These are phyloP conservation scores for Trichosporon faecale DNA, from an alignment of 1,284 basidiomycete species.

Conservation along the genomic window DNA sequence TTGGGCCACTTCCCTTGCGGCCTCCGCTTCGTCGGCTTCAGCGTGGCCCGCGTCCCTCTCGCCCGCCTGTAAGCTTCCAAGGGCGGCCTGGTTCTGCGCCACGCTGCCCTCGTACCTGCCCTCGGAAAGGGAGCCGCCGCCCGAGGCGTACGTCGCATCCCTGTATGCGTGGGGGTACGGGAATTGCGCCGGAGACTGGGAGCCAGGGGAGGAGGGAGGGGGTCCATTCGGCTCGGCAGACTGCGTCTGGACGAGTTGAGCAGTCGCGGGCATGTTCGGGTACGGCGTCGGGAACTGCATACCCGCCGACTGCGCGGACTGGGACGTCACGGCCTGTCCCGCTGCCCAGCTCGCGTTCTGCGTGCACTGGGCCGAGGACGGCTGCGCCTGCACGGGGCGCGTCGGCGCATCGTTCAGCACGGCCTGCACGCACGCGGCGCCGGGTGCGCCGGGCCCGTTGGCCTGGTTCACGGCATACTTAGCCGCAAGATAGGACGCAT, in stretches of 20 bases:
- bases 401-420: background rate
- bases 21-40: background rate
- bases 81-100: background rate
- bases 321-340: background rate
- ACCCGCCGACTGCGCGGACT: background rate
- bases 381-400: background rate
- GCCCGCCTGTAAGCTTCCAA: background rate
- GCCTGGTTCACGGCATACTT: conserved; percentile 1
- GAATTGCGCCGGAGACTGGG: background rate
- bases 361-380: background rate
- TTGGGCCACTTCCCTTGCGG: background rate
- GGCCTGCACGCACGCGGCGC: background rate
- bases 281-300: background rate
- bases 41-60: background rate
- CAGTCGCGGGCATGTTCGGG: background rate
- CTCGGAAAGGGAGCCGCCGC: background rate
- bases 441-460: background rate
- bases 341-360: background rate
- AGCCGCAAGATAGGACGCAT: background rate
- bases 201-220: background rate
- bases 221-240: background rate
- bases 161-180: background rate
- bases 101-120: background rate
- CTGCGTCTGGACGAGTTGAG: background rate
- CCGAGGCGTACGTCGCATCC: no score